A percentile compares a stretch with the other conserved stretches of the same genome.
phyloP scores from a whole-genome alignment of 306 rosid genomes.

The Lathyrus sativus region DNA sequence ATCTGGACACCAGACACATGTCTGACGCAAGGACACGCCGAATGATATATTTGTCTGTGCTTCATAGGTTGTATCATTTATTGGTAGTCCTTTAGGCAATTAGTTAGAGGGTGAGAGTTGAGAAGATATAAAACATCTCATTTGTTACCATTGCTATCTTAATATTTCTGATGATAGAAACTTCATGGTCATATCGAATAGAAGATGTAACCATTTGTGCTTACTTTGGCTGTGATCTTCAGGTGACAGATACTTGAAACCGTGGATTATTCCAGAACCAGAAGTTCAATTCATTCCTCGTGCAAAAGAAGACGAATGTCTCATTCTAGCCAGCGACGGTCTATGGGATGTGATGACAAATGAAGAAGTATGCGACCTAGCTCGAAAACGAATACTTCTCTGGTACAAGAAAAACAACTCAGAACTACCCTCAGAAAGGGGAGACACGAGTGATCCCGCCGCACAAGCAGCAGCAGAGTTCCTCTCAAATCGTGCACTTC shows the following conservation, averaged over 20 bases:
- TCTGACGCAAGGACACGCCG: neutral
- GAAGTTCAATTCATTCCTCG: conserved; percentile 84
- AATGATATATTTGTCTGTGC: neutral
- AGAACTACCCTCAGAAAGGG: conserved; percentile 56
- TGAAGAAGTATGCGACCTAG: conserved; percentile 83
- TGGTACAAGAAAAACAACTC: conserved; percentile 87
- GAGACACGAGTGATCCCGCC: conserved; percentile 74
- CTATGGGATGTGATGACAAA: conserved; percentile 91
- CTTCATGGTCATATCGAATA: conserved; percentile 1
- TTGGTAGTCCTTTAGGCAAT: neutral
- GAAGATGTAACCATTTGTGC: conserved; percentile 13
- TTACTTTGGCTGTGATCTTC: conserved; percentile 40
- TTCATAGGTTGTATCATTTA: neutral
- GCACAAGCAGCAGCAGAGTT: conserved; percentile 94
- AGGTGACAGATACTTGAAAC: conserved; percentile 56
- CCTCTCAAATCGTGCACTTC: conserved; percentile 71
- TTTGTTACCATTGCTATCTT: conserved; percentile 7
- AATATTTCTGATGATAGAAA: conserved; percentile 11
- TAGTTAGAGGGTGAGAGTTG: neutral
- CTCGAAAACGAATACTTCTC: conserved; percentile 69
- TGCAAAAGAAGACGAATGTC: conserved; percentile 79
- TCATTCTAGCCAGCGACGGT: conserved; percentile 55
- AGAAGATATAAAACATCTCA: neutral
- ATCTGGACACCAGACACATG: neutral
- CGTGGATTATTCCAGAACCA: conserved; percentile 93